Evolutionary conservation across 78 protist species (phyloP).

Genomic region (Protostelium mycophagum): DNA sequence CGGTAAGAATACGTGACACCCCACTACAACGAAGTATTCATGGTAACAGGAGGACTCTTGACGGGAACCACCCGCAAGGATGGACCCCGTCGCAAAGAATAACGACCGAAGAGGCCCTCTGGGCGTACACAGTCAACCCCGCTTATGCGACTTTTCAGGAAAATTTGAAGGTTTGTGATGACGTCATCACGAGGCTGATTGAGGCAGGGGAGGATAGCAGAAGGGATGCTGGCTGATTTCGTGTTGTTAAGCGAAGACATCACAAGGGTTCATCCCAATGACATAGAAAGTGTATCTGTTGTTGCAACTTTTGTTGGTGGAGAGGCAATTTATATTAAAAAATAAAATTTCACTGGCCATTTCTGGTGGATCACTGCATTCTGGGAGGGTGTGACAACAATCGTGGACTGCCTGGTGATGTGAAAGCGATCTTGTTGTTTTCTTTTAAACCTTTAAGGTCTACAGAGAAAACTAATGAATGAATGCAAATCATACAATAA

Average conservation of each 20-base stretch:
- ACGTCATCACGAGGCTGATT: background rate
- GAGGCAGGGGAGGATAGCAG: background rate
- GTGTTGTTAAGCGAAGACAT: background rate
- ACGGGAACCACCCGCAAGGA: background rate
- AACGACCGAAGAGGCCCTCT: background rate
- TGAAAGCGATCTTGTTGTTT: no score
- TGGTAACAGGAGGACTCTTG: background rate
- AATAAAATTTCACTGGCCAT: no score
- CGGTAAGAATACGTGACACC: no score
- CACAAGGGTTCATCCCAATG: background rate
- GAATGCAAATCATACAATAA: no score
- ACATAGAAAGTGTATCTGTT: background rate
- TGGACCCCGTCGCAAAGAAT: background rate
- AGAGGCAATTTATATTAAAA: no score
- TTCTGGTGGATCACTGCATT: no score
- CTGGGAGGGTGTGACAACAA: no score
- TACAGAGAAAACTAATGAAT: no score
- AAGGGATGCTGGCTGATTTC: background rate
- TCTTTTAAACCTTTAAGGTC: no score
- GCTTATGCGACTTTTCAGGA: background rate
- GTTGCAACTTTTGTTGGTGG: background rate
- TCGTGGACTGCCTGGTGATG: no score
- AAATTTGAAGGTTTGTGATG: background rate
- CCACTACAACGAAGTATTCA: background rate
- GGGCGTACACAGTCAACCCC: background rate